Conservation (phyloP, 2,329 filamentous ascomycete genomes). For the Arthroderma sp. region DNA sequence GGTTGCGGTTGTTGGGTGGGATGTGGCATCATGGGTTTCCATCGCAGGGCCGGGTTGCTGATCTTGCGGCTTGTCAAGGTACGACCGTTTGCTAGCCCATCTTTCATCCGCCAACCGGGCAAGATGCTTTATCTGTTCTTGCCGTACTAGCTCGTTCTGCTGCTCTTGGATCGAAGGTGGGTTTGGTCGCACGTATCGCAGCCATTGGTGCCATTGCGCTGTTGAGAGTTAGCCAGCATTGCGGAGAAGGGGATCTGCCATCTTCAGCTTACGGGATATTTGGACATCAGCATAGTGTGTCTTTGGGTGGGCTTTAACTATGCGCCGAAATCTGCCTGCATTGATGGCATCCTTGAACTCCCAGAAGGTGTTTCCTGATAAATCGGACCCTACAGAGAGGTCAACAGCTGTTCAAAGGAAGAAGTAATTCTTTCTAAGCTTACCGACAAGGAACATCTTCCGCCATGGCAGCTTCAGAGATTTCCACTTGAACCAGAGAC, state of each 20-base stretch:
- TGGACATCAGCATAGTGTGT: constrained; percentile 48
- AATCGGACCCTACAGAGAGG: constrained; percentile 39
- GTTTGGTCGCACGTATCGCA: constrained; percentile 45
- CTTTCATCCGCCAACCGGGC: constrained; percentile 47
- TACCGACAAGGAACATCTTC: constrained; percentile 45
- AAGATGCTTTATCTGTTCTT: constrained; percentile 45
- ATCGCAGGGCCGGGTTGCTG: constrained; percentile 34
- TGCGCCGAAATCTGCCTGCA: constrained; percentile 41
- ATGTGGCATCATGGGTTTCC: constrained; percentile 29
- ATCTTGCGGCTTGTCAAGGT: constrained; percentile 42
- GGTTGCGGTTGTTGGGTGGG: constrained; percentile 15
- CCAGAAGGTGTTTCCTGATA: constrained; percentile 54
- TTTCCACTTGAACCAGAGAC: constrained; percentile 51
- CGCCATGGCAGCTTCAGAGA: constrained; percentile 49
- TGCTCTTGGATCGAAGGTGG: constrained; percentile 48
- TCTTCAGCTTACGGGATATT: constrained; percentile 38
- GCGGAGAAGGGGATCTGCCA: neutral
- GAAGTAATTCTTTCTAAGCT: constrained; percentile 6
- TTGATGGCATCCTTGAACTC: constrained; percentile 49
- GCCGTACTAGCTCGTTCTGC: constrained; percentile 42
- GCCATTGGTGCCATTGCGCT: constrained; percentile 58
- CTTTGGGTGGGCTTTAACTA: constrained; percentile 41
- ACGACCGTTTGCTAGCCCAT: constrained; percentile 47
- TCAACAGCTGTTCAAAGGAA: neutral
- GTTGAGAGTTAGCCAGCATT: constrained; percentile 2